Conservation (phyloP, 2,329 filamentous ascomycete species). For the Fusarium piperis region DNA sequence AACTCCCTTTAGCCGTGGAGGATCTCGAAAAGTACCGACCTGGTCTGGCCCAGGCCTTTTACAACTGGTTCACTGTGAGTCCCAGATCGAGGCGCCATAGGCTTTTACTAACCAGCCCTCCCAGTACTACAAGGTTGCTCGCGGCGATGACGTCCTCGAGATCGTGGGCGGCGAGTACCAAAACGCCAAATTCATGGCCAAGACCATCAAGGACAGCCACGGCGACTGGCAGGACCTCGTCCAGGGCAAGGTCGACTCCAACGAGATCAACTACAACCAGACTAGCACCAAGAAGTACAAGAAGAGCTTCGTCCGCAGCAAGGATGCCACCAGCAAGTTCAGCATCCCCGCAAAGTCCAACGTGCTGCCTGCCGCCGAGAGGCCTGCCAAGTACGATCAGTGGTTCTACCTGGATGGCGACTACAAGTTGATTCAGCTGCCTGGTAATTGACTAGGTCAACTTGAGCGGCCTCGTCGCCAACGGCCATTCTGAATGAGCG, state of each 20-base stretch:
- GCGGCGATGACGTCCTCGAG: constrained; percentile 48
- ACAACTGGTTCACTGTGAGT: constrained; percentile 53
- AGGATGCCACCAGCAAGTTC: constrained; percentile 45
- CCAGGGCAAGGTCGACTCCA: constrained; percentile 48
- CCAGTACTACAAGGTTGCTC: constrained; percentile 54
- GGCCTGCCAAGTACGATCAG: constrained; percentile 46
- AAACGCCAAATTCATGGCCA: constrained; percentile 45
- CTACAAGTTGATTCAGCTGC: constrained; percentile 44
- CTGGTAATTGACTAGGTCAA: constrained; percentile 3
- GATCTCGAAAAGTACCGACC: constrained; percentile 53
- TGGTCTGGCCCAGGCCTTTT: constrained; percentile 46
- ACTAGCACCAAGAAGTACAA: constrained; percentile 45
- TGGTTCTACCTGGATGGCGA: constrained; percentile 52
- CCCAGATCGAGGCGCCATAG: fast-evolving
- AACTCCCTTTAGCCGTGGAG: constrained; percentile 43
- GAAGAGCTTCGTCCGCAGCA: constrained; percentile 47
- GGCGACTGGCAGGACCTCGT: constrained; percentile 52
- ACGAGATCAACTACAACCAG: constrained; percentile 54
- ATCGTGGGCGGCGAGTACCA: constrained; percentile 52
- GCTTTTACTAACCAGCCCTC: neutral
- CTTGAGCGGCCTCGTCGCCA: neutral
- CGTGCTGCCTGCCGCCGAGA: constrained; percentile 43
- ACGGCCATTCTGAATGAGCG: neutral
- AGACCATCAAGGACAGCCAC: constrained; percentile 50
- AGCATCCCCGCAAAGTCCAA: constrained; percentile 44